Percentiles rank a stretch among this genome's conserved stretches.
Conservation (phyloP, 768 basidiomycete species). For the Tylopilus subfusipes region DNA sequence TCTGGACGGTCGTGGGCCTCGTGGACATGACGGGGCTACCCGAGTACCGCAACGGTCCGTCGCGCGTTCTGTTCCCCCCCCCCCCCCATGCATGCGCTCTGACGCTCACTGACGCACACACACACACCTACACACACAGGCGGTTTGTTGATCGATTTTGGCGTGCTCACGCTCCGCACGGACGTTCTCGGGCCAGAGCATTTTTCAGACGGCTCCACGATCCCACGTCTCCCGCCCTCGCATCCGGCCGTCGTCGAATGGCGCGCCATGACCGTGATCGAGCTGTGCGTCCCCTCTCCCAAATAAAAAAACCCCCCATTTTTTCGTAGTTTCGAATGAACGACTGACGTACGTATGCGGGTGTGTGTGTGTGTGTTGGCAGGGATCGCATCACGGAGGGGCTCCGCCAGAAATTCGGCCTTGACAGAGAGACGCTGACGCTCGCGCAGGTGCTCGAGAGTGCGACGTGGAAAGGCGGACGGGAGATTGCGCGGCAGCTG, state of each 20-base stretch:
- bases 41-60: slow-evolving; percentile 84
- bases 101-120: background rate
- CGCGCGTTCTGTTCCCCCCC: background rate
- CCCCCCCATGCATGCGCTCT: too few species aligned
- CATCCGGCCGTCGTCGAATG: slow-evolving; percentile 95
- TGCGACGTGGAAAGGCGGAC: slow-evolving; percentile 95
- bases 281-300: slow-evolving; percentile 54
- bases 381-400: slow-evolving; percentile 78
- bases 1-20: slow-evolving; percentile 79
- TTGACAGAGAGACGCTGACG: slow-evolving; percentile 28
- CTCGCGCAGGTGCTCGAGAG: slow-evolving; percentile 90
- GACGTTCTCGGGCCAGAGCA: slow-evolving; percentile 47
- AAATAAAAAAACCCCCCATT: too few species aligned
- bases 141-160: slow-evolving; percentile 83
- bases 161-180: slow-evolving; percentile 68
- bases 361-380: too few species aligned
- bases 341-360: background rate
- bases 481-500: slow-evolving; percentile 82
- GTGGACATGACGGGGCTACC: slow-evolving; percentile 91
- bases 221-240: slow-evolving; percentile 66
- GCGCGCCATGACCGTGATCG: slow-evolving; percentile 93
- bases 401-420: slow-evolving; percentile 57
- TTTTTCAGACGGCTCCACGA: slow-evolving; percentile 26
- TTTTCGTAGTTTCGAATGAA: too few species aligned
- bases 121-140: slow-evolving; percentile 44